Conservation (phyloP, 2,329 filamentous ascomycete species). For the Didymellaceae sp. region DNA sequence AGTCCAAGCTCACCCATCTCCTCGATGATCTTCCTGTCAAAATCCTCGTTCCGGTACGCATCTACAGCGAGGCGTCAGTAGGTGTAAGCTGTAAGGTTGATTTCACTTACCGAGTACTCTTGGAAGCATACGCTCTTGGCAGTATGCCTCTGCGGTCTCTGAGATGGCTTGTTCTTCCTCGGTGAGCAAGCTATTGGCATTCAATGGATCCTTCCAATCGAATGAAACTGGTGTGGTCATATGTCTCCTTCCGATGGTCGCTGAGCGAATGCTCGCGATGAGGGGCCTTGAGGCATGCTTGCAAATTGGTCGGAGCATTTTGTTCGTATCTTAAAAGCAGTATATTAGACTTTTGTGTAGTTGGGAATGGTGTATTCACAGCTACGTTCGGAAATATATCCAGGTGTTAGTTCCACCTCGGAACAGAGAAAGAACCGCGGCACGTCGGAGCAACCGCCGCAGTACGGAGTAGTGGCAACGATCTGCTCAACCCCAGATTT, state of each 20-base stretch:
- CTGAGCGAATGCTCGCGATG: constrained; percentile 33
- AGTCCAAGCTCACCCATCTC: constrained; percentile 95
- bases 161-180: constrained; percentile 90
- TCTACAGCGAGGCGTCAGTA: constrained; percentile 58
- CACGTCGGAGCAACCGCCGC: constrained; percentile 31
- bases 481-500: constrained; percentile 13
- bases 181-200: constrained; percentile 75
- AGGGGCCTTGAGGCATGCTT: constrained; percentile 51
- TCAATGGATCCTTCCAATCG: constrained; percentile 91
- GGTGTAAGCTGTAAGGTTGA: neutral
- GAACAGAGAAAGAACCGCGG: constrained; percentile 33
- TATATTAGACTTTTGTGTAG: neutral
- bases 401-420: constrained; percentile 17
- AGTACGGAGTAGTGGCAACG: constrained; percentile 28
- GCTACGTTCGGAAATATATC: constrained; percentile 11
- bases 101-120: constrained; percentile 75
- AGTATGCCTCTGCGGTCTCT: constrained; percentile 91
- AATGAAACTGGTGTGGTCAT: constrained; percentile 62
- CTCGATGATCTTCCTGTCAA: constrained; percentile 81
- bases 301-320: constrained; percentile 55
- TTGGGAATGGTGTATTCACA: constrained; percentile 1
- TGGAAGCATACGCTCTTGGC: constrained; percentile 86
- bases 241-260: constrained; percentile 47
- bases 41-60: constrained; percentile 85
- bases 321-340: neutral